Base-by-base conservation (phyloP, 2,329 filamentous ascomycete species). In the Herpotrichia juniperi region DNA sequence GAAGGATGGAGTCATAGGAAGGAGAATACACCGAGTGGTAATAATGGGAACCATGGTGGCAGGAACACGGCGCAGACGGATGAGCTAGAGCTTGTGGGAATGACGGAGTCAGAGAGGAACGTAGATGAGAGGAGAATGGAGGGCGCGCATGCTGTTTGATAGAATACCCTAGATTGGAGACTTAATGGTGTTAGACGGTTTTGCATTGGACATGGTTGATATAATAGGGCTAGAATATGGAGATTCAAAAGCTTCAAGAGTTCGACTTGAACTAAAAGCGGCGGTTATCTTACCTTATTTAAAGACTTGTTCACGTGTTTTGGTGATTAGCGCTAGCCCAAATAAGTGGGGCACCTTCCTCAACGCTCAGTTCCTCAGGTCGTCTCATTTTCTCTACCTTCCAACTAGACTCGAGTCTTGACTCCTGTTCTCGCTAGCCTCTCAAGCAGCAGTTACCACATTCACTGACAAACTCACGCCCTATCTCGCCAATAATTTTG, bases 1-100 rank as follows among this genome's bases (percentile, higher is more conserved):
- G 79, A 81, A 58, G 79, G 78, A 1, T 80, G 78, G 77, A 68
- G 62, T 16, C 53, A 54, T 22, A 25, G 47, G 19, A 22, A 40
- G 25, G 37, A 40, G 21, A 14, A 8, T 3, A 14, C 5, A 12
- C 11, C n/a, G 19, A 24, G 21, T 24, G 25, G 25, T 40, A 25
- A 3, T 40, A 37, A 37, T 6, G 37, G 37, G 14, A 40, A 40
- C 25, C 14, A 3, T 40, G 21, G 21, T 6, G 37, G 37, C 7
- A 40, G 9, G 19, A n/a, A n/a, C 16, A 40, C 37, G 6, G n/a
- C 5, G 3, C 19, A 14, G 19, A 24, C 37, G 11, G 37, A 40
- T 40, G 37, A 40, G 37, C 11, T 40, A 4, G 37, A 40, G 37
- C 21, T 40, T 11, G 37, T 24, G 37, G 19, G 21, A n/a, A 26